Evolutionary conservation across 805 yeast genomes (phyloP), one percentile per base, ranked within the genome.

Genomic region (Pichia kluyveri): DNA sequence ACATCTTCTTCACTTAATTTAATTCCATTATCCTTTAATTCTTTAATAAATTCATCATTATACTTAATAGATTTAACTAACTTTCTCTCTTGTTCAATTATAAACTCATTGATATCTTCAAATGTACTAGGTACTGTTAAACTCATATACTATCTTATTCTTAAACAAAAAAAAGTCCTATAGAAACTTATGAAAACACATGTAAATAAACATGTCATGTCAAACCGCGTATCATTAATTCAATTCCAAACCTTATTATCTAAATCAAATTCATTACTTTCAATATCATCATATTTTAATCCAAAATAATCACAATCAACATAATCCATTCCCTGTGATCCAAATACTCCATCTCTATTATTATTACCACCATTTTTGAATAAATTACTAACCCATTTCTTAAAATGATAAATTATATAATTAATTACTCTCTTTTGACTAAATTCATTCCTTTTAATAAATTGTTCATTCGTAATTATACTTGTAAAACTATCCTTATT

Each of bases 41-140:
- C 34, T 19, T 49, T 51, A 10, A 45, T 40, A 28, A 56, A 40
- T 1, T 36, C 7, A 3, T 49, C 46, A 43, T 60, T 60, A 18
- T 51, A 17, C 18, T 38, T 42, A 3, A 63, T 38, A 11, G 60
- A 60, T 41, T 43, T 46, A 15, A 49, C 46, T 26, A 61, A 41
- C 5, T 50, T 46, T 11, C 51, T 51, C n/a, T 60, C 51, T 39
- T 63, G 63, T 18, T 50, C 47, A 5, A 55, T 57, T 12, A 65
- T 47, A 41, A 60, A 55, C n/a, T 43, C 43, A 38, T 57, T 54
- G 31, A 65, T 52, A 32, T 55, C 56, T 8, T 60, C 61, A 40
- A 55, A 62, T 6, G 61, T 55, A 4, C 52, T 48, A 10, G 55
- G 54, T 7, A 55, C 41, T 14, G 19, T 14, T 23, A 23, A 23